Evolutionary conservation across 169 alveolate genomes (phyloP).

Genomic region (Cryptosporidium andersoni): DNA sequence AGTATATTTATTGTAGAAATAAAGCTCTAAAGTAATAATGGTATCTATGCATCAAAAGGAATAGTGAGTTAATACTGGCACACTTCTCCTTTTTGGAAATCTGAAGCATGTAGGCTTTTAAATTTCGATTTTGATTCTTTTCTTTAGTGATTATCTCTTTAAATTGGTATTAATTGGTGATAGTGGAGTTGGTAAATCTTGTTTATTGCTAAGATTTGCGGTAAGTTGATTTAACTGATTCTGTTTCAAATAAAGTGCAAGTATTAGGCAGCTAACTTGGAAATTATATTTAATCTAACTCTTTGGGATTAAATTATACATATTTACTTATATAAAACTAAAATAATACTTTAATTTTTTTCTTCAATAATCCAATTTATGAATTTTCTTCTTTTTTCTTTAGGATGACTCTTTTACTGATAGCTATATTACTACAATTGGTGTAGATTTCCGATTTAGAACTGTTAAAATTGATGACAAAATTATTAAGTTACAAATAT

Average conservation of each 20-base stretch:
- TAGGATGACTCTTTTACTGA: slow-evolving; percentile 89
- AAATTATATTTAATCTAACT: background rate
- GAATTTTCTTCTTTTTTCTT: slow-evolving; percentile 7
- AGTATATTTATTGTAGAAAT: too few species aligned
- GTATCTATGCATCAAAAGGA: slow-evolving; percentile 46
- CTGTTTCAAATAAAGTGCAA: background rate
- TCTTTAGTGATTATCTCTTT: slow-evolving; percentile 89
- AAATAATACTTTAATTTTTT: slow-evolving; percentile 31
- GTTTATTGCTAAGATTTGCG: slow-evolving; percentile 94
- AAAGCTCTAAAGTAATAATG: background rate
- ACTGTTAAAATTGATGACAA: slow-evolving; percentile 90
- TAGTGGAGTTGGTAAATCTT: slow-evolving; percentile 98
- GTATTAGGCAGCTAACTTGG: background rate
- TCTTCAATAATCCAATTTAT: background rate
- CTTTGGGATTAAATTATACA: slow-evolving; percentile 28
- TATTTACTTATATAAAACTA: slow-evolving; percentile 6
- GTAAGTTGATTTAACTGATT: slow-evolving; percentile 55
- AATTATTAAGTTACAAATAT: slow-evolving; percentile 91
- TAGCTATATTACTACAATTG: slow-evolving; percentile 91
- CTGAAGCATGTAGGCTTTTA: slow-evolving; percentile 4
- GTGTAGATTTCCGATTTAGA: slow-evolving; percentile 91
- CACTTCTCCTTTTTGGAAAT: background rate
- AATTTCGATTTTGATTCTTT: background rate
- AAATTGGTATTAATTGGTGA: slow-evolving; percentile 97
- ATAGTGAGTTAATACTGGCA: slow-evolving; percentile 32